Evolutionary conservation across 2,329 filamentous ascomycete genomes (phyloP).

Genomic region (Colletotrichum shisoi): DNA sequence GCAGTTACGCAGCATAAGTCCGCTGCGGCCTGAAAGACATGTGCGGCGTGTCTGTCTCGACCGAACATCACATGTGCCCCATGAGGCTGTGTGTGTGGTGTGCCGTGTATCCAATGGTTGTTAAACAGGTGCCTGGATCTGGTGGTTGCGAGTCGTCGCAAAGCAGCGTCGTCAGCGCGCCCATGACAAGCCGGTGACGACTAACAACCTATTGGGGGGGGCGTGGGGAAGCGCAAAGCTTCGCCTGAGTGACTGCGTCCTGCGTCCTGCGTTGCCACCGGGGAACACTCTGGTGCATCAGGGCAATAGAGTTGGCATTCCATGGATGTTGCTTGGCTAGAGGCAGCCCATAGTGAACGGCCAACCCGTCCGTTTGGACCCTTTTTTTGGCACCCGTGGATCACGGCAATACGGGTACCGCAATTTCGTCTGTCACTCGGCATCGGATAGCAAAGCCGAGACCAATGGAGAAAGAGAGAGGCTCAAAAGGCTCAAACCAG

Average conservation of each 20-base stretch:
- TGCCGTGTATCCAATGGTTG: conserved; percentile 13
- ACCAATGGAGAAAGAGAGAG: conserved; percentile 2
- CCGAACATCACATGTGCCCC: conserved; percentile 35
- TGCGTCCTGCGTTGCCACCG: conserved; percentile 22
- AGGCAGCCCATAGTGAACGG: conserved; percentile 13
- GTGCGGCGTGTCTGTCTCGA: conserved; percentile 8
- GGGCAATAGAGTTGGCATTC: conserved; percentile 21
- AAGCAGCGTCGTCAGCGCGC: conserved; percentile 38
- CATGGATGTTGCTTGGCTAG: conserved; percentile 30
- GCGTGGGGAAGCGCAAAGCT: conserved; percentile 32
- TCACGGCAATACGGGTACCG: conserved; percentile 12
- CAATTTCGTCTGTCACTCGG: conserved; percentile 32
- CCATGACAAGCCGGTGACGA: conserved; percentile 24
- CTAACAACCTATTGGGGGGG: not conserved
- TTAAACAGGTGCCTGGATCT: conserved; percentile 36
- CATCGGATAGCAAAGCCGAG: conserved; percentile 26
- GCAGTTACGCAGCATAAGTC: conserved; percentile 14
- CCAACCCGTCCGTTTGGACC: conserved; percentile 16
- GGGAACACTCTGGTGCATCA: not conserved
- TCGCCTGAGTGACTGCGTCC: conserved; percentile 22
- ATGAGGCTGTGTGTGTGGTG: conserved; percentile 1
- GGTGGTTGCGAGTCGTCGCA: conserved; percentile 35
- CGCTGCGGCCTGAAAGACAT: conserved; percentile 1
- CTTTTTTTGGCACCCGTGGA: not conserved
- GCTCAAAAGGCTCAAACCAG: not conserved